Percentiles rank a stretch among this genome's conserved stretches.
Evolutionary conservation across 1,284 basidiomycete genomes (phyloP).

Genomic region (Cutaneotrichosporon sp.): DNA sequence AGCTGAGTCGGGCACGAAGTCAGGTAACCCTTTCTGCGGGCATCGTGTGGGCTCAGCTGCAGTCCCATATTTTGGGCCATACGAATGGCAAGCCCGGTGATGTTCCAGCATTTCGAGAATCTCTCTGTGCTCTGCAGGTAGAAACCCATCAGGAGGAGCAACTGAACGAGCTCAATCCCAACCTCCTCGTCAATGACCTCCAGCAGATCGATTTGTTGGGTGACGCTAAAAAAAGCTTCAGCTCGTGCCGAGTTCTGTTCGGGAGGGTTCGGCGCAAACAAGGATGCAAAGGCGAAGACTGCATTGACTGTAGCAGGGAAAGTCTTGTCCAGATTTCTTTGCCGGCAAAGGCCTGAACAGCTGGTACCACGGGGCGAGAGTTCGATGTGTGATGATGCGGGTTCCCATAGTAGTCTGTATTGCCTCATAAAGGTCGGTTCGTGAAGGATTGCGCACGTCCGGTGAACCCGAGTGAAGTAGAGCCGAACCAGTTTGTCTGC

Average conservation of each 20-base stretch:
- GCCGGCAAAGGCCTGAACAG: not conserved
- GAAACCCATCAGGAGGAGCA: slow-evolving; percentile 1
- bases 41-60: not conserved
- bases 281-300: not conserved
- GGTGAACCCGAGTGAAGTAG: not conserved
- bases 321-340: not conserved
- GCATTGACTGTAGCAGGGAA: not conserved
- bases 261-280: not conserved
- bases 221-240: not conserved
- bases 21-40: not conserved
- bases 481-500: slow-evolving; percentile 2
- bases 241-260: not conserved
- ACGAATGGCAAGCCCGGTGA: not conserved
- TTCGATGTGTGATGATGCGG: not conserved
- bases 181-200: not conserved
- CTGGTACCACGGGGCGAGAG: not conserved
- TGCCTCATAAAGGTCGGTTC: not conserved
- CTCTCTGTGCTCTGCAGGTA: not conserved
- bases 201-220: not conserved
- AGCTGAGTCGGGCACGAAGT: not conserved
- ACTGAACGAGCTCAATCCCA: not conserved
- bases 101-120: slow-evolving; percentile 1
- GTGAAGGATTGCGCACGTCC: not conserved
- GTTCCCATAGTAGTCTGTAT: not conserved
- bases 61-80: not conserved